Base-by-base conservation (phyloP, 2,329 filamentous ascomycete species). In the Talaromyces marneffei region DNA sequence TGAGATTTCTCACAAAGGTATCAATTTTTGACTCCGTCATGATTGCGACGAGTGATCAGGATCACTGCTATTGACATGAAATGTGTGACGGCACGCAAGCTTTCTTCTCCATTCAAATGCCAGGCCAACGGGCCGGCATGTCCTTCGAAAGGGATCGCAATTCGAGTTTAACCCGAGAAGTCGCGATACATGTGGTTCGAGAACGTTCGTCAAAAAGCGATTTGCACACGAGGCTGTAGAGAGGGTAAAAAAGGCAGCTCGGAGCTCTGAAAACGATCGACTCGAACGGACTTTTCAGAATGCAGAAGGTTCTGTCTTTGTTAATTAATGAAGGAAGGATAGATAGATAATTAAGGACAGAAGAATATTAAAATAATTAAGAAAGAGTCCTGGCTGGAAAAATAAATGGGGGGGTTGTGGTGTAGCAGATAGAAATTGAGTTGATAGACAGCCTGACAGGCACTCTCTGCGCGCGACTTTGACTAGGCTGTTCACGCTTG, bases 1-100 rank as follows among this genome's bases (percentile, higher is more conserved):
- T 74, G 64, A 82, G 74, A 73, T 79, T 79, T 62, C 70, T 75
- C 65, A 78, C 79, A 67, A 78, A 82, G 59, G 78, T 73, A 66
- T 83, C 80, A 63, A 81, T 80, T 60, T 75, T 78, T 62, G 75
- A 73, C 69, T 79, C 60, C 18, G 60, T 77, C 71, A 78, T 77
- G 61, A 64, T 69, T 65, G 67, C 68, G 65, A 44, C 66, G 63
- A 33, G 37, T 57, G 59, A 54, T 25, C n/a, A 35, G 20, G 29
- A 35, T 59, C 59, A 59, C 64, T 65, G 63, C 46, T 48, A 61
- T 60, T 60, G 65, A 69, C 65, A 65, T 64, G 63, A 64, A 60
- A n/a, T 55, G 14, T 37, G 20, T 55, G 33, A 40, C 52, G 40
- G 33, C 18, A 39, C 23, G 31, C 52, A 27, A 46, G 23, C 33